These are phyloP conservation scores for Neonectria faginata DNA, from an alignment of 2,329 filamentous ascomycete genomes.

Conservation along the genomic window DNA sequence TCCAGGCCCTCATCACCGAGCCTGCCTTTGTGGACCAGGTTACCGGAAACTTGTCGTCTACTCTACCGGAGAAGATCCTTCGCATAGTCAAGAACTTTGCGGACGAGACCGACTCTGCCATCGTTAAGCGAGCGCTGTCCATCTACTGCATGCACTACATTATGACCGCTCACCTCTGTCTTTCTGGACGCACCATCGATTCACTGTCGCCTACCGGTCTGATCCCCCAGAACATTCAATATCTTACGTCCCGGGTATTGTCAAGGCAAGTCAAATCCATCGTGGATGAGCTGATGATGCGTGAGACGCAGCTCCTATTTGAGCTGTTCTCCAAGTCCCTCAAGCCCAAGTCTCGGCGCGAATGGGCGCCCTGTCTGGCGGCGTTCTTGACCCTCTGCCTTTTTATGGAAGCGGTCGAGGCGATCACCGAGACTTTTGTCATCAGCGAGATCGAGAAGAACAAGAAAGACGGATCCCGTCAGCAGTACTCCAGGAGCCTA, in stretches of 20 bases:
- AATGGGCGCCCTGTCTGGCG: constrained; percentile 69
- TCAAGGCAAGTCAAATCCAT: constrained; percentile 68
- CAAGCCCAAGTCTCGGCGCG: constrained; percentile 64
- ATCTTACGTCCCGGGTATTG: constrained; percentile 65
- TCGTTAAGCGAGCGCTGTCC: constrained; percentile 65
- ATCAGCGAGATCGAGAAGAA: constrained; percentile 63
- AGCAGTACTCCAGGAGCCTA: constrained; percentile 55
- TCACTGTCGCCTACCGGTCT: constrained; percentile 56
- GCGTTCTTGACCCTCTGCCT: constrained; percentile 68
- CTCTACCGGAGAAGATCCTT: constrained; percentile 61
- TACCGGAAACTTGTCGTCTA: constrained; percentile 58
- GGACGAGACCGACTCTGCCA: constrained; percentile 58
- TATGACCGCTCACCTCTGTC: constrained; percentile 65
- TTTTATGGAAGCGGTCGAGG: constrained; percentile 69
- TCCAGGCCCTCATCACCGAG: constrained; percentile 61
- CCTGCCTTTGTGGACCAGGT: constrained; percentile 62
- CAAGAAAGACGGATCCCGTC: constrained; percentile 52
- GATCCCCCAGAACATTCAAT: constrained; percentile 57
- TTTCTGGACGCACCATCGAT: constrained; percentile 59
- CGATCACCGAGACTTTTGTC: constrained; percentile 64
- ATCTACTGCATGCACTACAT: constrained; percentile 70
- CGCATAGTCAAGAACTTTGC: constrained; percentile 62
- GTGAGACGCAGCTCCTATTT: constrained; percentile 64
- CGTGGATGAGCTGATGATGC: constrained; percentile 66
- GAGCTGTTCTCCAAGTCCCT: constrained; percentile 64